Base-by-base conservation (phyloP, 495 filamentous ascomycete species). In the Geoglossum glabrum region DNA sequence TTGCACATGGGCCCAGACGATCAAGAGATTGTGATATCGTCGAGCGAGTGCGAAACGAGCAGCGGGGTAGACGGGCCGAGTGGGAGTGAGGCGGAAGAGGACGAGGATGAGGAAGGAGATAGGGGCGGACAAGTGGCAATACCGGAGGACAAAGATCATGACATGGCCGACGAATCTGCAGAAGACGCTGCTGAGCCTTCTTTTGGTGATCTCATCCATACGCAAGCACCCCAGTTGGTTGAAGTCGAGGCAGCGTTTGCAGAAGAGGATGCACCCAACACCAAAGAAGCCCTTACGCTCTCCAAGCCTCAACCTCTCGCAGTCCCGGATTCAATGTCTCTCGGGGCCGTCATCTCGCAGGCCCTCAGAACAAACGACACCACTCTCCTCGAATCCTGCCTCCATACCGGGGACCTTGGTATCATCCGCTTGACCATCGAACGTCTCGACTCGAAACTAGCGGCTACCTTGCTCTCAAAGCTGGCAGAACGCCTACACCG, bases 331-430 rank as follows among this genome's bases (percentile, higher is more conserved):
- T 52, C 82, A 54, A 79, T 85, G 46, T 95, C 92, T 1, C 76
- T 98, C 26, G 82, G 84, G 10, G 94, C 87, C 4, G 87, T 95
- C 9, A 81, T 98, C 61, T 82, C 89, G 19, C 92, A 97, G 65
- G 86, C 92, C 3, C 84, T 98, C 45, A 82, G 83, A 65, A 96
- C 89, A 28, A 90, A 95, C 70, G 92, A 98, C 70, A 73, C 73
- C 55, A 78, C 79, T 47, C 83, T 96, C 57, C 82, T 98, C 57
- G 90, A 97, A 70, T 87, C 86, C 0, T 96, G 90, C 68, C 82
- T 98, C 63, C 84, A 85, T 65, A 81, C 82, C 27, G 78, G 74
- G 57, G 86, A 95, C 64, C 65, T 79, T 59, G 71, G 72, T 54
- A 86, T 80, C 60, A 84, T 98, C 62, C 83, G 86, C 59, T 78